Evolutionary conservation across 306 rosid genomes (phyloP).

Genomic region (Carpinus viminea): DNA sequence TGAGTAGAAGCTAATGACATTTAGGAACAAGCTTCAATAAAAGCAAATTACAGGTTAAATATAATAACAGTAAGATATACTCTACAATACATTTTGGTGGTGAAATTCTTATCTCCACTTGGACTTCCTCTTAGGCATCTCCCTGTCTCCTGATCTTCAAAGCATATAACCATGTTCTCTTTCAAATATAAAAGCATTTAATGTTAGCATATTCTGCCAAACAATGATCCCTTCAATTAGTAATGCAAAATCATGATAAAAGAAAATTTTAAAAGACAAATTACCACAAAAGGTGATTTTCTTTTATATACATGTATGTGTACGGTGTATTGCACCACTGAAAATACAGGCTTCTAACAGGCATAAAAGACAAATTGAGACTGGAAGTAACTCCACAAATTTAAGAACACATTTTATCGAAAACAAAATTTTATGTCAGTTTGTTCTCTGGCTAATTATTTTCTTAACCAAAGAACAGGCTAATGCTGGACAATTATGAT

Average conservation of each 20-base stretch:
- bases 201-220: not conserved
- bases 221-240: slow-evolving; percentile 28
- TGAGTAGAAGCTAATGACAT: slow-evolving; percentile 15
- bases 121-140: slow-evolving; percentile 80
- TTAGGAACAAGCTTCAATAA: slow-evolving; percentile 3
- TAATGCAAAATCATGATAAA: slow-evolving; percentile 10
- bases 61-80: slow-evolving; percentile 28
- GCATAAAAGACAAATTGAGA: slow-evolving; percentile 7
- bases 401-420: not conserved
- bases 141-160: slow-evolving; percentile 78
- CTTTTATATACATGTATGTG: not conserved
- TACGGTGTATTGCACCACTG: not conserved
- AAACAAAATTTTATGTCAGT: not conserved
- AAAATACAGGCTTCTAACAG: slow-evolving; percentile 5
- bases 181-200: slow-evolving; percentile 29
- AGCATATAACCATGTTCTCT: slow-evolving; percentile 97
- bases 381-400: slow-evolving; percentile 7
- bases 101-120: slow-evolving; percentile 43
- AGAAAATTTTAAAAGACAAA: slow-evolving; percentile 5
- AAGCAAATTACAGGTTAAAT: slow-evolving; percentile 19
- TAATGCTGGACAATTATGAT: not conserved
- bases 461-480: not conserved
- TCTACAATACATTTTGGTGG: slow-evolving; percentile 70
- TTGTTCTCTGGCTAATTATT: not conserved
- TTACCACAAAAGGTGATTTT: slow-evolving; percentile 12